Evolutionary conservation across 805 yeast species (phyloP), one percentile per base, ranked within the genome.

Genomic region (Lipomyces yamadae): DNA sequence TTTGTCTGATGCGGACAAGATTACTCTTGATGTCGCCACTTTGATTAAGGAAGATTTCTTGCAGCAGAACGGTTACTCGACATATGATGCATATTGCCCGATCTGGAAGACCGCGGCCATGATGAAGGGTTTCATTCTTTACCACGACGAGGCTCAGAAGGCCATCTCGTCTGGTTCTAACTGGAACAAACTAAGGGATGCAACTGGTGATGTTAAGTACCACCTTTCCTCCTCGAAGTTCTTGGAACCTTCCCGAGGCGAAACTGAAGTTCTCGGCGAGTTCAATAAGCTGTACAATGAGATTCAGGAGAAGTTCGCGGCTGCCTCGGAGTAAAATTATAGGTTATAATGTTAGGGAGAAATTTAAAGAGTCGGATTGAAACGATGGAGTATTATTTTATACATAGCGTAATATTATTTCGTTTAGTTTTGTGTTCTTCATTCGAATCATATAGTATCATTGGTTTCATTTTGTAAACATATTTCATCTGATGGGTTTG

Each of bases 21-120:
- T 95, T 79, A 90, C 97, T 33, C 84, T 95, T 77, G 99, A 95
- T 78, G 97, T 94, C 65, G 87, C 98, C 33, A 83, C 84, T 35
- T 85, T 95, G 78, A 88, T 95, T 80, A 95, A 95, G 81, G 99
- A 95, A 80, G 99, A 95, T 81, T 95, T 95, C 88, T 85, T 95
- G 79, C 99, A 95, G 83, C 99, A 95, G 84, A 95, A 95, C 81
- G 99, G 99, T 82, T 95, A 95, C 83, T 95, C 99, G 58, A 83
- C 97, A 56, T 95, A 95, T 78, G 99, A 95, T 81, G 97, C 97
- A 50, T 95, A 92, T 90, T 95, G 99, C 82, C 99, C 99, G 72
- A 91, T 95, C 77, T 95, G 99, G 99, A 95, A 95, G 85, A 95
- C 99, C 58, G 89, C 86, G 74, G 95, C 91, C 78, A 95, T 95